Base-by-base conservation (phyloP, 306 rosid genomes). In the Macrotyloma uniflorum region DNA sequence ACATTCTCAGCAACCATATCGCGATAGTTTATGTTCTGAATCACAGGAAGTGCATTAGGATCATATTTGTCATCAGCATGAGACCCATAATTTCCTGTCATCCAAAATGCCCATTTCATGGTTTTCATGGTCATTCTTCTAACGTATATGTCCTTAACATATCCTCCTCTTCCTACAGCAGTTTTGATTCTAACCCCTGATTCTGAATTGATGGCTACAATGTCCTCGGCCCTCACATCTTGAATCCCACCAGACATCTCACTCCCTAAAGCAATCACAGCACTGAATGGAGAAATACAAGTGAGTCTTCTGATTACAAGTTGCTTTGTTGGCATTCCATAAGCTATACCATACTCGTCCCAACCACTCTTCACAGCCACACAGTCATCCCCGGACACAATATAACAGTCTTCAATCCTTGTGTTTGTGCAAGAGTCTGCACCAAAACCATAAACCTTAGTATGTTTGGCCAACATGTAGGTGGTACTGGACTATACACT, bases 381-480 rank as follows among this genome's bases (percentile, higher is more conserved):
- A 76, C 97, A 92, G 35, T 92, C 97, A 32, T 92, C 97, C 67
- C 95, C 97, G 0, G 97, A 92, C 28, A 92, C 95, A 38, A 92
- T 90, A 47, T 88, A 92, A 75, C 93, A 92, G 76, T 90, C 95
- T 80, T 92, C 97, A 35, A 90, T 92, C 67, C 86, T 51, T 0
- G 90, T 90, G 78, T 92, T 88, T 23, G 91, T 88, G 87, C 97
- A 92, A n/a, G 97, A 92, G 68, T 92, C 95, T 90, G 83, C 77
- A 62, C 2, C 89, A 70, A 9, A 79, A 65, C 22, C 76, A 75
- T 26, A 69, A 23, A 55, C 26, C 32, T 19, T 43, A 43, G 20
- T 36, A 63, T 42, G 16, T 33, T 35, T 26, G 8, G 80, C 23
- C 50, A 75, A 26, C 36, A 32, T 19, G 7, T 12, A 43, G 50